A percentile compares a stretch with the other conserved stretches of the same genome.
Evolutionary conservation across 1,284 basidiomycete species (phyloP).

Genomic region (Xerocomus cyaneibrunnescens): DNA sequence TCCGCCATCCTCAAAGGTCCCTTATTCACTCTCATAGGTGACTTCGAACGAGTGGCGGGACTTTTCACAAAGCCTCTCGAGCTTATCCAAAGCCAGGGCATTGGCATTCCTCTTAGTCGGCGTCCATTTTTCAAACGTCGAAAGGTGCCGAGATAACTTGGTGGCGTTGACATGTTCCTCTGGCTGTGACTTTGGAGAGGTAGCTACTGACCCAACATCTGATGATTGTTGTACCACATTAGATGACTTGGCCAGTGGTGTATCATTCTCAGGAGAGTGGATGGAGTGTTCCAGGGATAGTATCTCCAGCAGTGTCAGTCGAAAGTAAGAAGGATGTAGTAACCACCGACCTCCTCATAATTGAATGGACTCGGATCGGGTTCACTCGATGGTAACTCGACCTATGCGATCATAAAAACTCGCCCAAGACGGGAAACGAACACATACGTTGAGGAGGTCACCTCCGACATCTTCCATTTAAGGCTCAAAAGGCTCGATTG

Average conservation of each 20-base stretch:
- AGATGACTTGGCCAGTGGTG: no score
- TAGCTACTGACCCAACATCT: not conserved
- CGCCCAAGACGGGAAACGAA: not conserved
- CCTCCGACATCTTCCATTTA: not conserved
- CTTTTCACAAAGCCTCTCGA: no score
- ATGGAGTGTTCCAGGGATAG: not conserved
- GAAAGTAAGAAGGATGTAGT: not conserved
- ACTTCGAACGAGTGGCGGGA: not conserved
- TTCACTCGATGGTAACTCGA: not conserved
- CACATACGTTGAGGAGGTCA: not conserved
- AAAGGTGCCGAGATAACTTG: not conserved
- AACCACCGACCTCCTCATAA: not conserved
- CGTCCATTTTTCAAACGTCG: not conserved
- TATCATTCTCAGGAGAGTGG: not conserved
- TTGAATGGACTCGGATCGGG: not conserved
- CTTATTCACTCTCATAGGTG: not conserved
- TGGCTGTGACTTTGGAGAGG: no score
- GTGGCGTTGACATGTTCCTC: not conserved
- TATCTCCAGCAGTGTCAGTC: not conserved
- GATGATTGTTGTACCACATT: not conserved
- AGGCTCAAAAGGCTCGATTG: not conserved
- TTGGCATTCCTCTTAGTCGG: not conserved
- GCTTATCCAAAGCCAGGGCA: not conserved
- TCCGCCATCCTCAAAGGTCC: not conserved
- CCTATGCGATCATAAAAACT: not conserved